Conservation (phyloP, 2,329 filamentous ascomycete species). For the Trichoderma breve region DNA sequence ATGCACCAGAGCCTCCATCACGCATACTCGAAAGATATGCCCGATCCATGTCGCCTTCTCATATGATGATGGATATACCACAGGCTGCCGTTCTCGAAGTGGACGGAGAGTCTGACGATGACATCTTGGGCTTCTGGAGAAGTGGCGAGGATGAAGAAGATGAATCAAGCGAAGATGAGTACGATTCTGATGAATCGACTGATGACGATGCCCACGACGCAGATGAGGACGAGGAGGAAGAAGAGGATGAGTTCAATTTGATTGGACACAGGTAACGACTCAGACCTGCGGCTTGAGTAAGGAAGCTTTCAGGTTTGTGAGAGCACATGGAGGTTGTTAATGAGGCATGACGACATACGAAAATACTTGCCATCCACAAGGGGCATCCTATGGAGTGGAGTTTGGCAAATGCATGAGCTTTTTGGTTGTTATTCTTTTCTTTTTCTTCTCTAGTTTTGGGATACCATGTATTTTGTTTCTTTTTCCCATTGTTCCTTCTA, state of each 20-base stretch:
- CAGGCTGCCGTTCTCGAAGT: slow-evolving; percentile 29
- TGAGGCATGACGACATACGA: slow-evolving; percentile 1
- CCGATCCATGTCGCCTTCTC: slow-evolving; percentile 45
- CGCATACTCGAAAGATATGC: slow-evolving; percentile 42
- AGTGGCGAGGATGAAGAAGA: slow-evolving; percentile 48
- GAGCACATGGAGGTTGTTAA: neutral
- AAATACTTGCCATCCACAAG: neutral
- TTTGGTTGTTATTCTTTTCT: neutral
- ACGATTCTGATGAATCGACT: slow-evolving; percentile 51
- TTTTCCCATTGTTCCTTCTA: neutral
- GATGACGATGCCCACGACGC: slow-evolving; percentile 43
- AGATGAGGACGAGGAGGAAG: slow-evolving; percentile 43
- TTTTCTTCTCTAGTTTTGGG: neutral
- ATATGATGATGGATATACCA: slow-evolving; percentile 27
- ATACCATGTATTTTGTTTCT: neutral
- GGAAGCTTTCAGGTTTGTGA: neutral
- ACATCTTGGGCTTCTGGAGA: slow-evolving; percentile 59
- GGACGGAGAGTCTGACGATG: slow-evolving; percentile 51
- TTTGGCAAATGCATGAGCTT: neutral
- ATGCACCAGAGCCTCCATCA: slow-evolving; percentile 34
- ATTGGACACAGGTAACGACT: slow-evolving; percentile 46
- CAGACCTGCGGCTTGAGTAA: neutral
- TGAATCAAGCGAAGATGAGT: slow-evolving; percentile 29
- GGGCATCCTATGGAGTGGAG: neutral
- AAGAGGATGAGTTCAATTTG: slow-evolving; percentile 50